Evolutionary conservation across 192 early-diverging fungal genomes (phyloP).

Genomic region (Linderina pennispora): DNA sequence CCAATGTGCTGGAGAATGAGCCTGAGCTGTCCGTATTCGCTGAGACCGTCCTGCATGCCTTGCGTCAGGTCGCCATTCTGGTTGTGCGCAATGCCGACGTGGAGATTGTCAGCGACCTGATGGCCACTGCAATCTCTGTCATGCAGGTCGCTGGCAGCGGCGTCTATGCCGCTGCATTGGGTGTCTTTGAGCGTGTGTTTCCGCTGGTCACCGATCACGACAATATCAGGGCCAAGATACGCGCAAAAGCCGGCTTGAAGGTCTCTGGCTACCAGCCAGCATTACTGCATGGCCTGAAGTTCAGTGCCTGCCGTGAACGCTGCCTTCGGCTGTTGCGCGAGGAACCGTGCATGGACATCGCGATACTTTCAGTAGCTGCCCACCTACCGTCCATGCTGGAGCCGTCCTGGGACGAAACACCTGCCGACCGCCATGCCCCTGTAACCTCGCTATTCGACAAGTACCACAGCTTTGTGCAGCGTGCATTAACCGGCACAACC

Average conservation of each 20-base stretch:
- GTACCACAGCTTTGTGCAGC: no score
- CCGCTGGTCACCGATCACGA: slow-evolving; percentile 10
- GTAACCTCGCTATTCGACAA: no score
- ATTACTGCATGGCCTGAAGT: slow-evolving; percentile 32
- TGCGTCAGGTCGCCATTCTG: slow-evolving; percentile 26
- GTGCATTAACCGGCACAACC: no score
- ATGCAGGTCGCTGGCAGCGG: slow-evolving; percentile 24
- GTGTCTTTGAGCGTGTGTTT: slow-evolving; percentile 39
- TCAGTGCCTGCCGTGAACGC: slow-evolving; percentile 25
- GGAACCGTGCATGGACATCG: no score
- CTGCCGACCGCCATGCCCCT: no score
- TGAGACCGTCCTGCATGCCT: slow-evolving; percentile 22
- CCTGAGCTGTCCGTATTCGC: slow-evolving; percentile 21
- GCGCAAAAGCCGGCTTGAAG: background rate
- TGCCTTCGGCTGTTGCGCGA: slow-evolving; percentile 24
- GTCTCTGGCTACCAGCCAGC: slow-evolving; percentile 16
- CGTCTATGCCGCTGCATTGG: slow-evolving; percentile 25
- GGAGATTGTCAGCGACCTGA: slow-evolving; percentile 15
- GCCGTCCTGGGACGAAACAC: no score
- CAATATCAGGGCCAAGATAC: slow-evolving; percentile 4
- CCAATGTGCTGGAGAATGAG: slow-evolving; percentile 39
- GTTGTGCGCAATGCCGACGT: slow-evolving; percentile 27
- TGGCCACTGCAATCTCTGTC: slow-evolving; percentile 19
- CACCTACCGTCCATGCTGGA: no score
- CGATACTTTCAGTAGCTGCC: no score